Percentiles rank a stretch among this genome's conserved stretches.
Conservation (phyloP, 257 asterid genomes). For the Parsonsia alboflavescens region DNA sequence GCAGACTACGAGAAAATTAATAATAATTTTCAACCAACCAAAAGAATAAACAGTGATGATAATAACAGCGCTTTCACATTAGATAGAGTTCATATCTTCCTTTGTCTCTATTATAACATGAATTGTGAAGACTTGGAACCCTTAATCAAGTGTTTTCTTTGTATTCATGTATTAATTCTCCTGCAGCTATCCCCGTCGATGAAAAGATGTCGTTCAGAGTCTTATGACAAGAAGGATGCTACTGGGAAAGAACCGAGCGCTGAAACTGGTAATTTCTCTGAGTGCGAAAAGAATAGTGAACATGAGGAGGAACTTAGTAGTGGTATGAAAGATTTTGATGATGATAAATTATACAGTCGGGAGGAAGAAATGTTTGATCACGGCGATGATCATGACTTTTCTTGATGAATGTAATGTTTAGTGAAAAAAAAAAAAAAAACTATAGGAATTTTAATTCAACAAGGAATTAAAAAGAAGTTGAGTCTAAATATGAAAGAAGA, state of each 20-base stretch:
- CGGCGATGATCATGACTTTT: constrained; percentile 1
- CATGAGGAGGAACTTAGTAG: background rate
- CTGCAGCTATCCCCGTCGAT: constrained; percentile 10
- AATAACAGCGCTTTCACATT: background rate
- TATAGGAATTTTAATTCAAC: no score
- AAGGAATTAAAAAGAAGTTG: no score
- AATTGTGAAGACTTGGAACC: background rate
- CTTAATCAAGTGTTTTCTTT: background rate
- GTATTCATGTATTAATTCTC: background rate
- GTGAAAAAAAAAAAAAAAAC: no score
- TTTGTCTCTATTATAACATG: no score
- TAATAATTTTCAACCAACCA: background rate
- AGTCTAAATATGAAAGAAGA: background rate
- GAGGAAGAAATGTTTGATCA: constrained; percentile 17
- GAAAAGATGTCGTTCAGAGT: constrained; percentile 2
- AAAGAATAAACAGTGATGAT: background rate
- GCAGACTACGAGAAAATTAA: no score
- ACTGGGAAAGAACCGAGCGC: constrained; percentile 3
- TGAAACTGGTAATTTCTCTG: background rate
- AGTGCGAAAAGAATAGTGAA: background rate
- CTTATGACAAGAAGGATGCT: background rate
- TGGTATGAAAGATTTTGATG: background rate
- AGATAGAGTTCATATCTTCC: no score
- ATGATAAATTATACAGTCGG: background rate
- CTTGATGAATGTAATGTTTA: background rate